phyloP scores from a whole-genome alignment of 495 filamentous ascomycete species.

The Talaromyces stipitatus region DNA sequence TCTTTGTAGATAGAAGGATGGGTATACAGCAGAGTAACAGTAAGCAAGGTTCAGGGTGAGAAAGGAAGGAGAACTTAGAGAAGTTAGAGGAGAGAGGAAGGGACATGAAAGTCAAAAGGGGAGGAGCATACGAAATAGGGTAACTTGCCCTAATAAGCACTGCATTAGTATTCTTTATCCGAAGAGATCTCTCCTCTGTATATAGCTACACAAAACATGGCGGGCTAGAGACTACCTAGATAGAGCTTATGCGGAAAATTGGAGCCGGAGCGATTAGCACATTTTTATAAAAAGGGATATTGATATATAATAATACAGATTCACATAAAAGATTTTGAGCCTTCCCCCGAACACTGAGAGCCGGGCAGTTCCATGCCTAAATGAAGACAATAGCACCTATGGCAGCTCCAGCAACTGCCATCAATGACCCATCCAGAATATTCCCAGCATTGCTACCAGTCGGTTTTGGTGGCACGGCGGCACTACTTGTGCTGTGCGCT shows the following conservation, averaged over 20 bases:
- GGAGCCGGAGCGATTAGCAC: background rate
- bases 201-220: background rate
- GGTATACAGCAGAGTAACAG: too few species aligned
- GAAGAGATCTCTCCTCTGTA: background rate
- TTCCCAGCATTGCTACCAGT: constrained; percentile 10
- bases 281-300: background rate
- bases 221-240: background rate
- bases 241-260: background rate
- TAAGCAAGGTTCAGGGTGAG: too few species aligned
- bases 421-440: constrained; percentile 8
- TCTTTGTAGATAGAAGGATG: too few species aligned
- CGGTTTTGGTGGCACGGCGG: constrained; percentile 6
- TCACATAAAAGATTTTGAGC: background rate
- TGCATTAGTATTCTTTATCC: too few species aligned
- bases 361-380: background rate
- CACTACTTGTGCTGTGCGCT: background rate
- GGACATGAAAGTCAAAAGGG: too few species aligned
- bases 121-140: too few species aligned
- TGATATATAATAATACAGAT: background rate
- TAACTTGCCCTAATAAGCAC: too few species aligned
- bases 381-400: constrained; percentile 17
- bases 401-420: constrained; percentile 23
- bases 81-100: too few species aligned
- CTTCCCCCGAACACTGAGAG: background rate
- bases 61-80: too few species aligned